These are phyloP conservation scores for Tolypocladium nubicola DNA, from an alignment of 2,329 filamentous ascomycete genomes.

Conservation along the genomic window DNA sequence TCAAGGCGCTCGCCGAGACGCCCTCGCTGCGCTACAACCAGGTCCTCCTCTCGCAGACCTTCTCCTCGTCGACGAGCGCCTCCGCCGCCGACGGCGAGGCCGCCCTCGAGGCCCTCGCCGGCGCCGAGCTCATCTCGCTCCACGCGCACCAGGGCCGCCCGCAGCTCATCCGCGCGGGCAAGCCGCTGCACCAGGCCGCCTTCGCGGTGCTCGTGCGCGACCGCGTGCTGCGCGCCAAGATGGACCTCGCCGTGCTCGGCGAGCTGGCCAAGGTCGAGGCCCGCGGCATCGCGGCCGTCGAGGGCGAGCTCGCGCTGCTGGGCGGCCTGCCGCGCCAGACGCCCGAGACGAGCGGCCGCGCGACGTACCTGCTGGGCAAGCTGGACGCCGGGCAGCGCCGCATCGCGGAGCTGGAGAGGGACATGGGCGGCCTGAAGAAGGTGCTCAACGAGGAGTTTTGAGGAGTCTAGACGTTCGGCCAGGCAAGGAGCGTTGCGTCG, in stretches of 20 bases:
- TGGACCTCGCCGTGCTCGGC: constrained; percentile 60
- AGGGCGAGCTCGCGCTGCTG: constrained; percentile 65
- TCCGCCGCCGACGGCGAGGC: constrained; percentile 53
- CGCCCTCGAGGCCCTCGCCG: constrained; percentile 69
- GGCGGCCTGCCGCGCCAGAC: constrained; percentile 62
- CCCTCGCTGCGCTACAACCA: constrained; percentile 74
- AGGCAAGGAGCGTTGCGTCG: not conserved
- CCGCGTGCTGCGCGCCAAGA: constrained; percentile 58
- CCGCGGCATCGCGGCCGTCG: constrained; percentile 65
- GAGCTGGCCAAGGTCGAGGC: constrained; percentile 64
- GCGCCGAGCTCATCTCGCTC: constrained; percentile 77
- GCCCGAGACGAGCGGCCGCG: constrained; percentile 51
- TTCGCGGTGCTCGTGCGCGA: constrained; percentile 66
- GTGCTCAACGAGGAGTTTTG: constrained; percentile 28
- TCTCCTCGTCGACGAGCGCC: constrained; percentile 44
- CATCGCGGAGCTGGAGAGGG: constrained; percentile 61
- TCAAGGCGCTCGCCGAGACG: constrained; percentile 64
- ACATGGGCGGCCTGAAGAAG: constrained; percentile 64
- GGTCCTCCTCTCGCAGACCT: constrained; percentile 65
- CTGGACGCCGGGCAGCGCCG: constrained; percentile 63
- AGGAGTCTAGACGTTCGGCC: not conserved
- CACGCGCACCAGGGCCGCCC: constrained; percentile 66
- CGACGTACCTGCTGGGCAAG: constrained; percentile 65
- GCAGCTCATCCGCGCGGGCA: constrained; percentile 65
- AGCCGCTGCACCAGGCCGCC: constrained; percentile 76